Base-by-base conservation (phyloP, 106 monocot species). In the Acanthochlamys bracteata region DNA sequence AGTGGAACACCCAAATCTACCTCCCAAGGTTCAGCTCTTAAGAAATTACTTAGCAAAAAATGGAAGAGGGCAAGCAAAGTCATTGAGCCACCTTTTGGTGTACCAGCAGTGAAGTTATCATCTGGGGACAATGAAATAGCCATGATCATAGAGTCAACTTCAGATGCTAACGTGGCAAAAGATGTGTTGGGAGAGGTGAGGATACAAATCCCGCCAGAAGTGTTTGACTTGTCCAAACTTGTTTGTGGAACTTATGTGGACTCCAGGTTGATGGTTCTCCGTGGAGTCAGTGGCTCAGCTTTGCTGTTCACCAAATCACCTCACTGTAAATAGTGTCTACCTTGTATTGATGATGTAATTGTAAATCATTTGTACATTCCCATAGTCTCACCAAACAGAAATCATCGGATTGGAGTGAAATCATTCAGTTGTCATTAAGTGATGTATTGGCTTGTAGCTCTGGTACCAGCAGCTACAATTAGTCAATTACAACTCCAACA, bases 231-330 rank as follows among this genome's bases (percentile, higher is more conserved):
- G 24, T 74, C 84, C 20, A 87, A 81, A 42, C 54, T 96, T 61
- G 76, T 90, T 14, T 96, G 96, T 61, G 96, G 96, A 33, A 88
- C 84, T 16, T 96, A 96, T 25, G 17, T 96, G 19, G 96, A 96
- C 61, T 67, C 96, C 7, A 75, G 96, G 62, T 39, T 96, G 64
- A 55, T 96, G 78, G 73, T 96, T 69, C 78, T 96, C 20, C 84
- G 88, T 17, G 88, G 84, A 17, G 85, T 84, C 14, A 79, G 82
- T 58, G 91, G 96, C 3, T 90, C 96, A 0, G 96, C 88, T 21
- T 52, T 91, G 70, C 68, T 96, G 7, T 91, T 96, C 67, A 78
- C 82, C 0, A 84, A 91, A 65, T 23, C 63, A 55, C 16, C 20
- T 0, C 20, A 2, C 55, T 55, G 55, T 55, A 20, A 6, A 21